Base-by-base conservation (phyloP, 495 filamentous ascomycete species). In the Lepraria neglecta region DNA sequence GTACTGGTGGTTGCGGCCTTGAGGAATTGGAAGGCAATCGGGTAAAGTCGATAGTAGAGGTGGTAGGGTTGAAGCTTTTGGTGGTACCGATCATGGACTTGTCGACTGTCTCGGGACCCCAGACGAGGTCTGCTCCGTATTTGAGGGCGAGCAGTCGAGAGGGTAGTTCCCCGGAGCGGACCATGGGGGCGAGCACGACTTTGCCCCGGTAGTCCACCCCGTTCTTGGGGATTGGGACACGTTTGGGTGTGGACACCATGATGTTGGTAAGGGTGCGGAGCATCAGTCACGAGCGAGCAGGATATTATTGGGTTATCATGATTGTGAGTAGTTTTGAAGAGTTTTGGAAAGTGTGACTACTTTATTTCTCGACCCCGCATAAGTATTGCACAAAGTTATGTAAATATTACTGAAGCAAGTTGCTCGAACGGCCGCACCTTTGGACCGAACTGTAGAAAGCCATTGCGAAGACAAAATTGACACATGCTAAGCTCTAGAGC, bases 51-150 rank as follows among this genome's bases (percentile, higher is more conserved):
- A 97, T 82, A 40, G 84, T 90, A 46, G 76, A 77, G 15, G 87
- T 89, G 40, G 79, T 78, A 12, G 85, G 77, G 73, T 97, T 96
- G 62, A 86, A 72, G 59, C 83, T 85, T 51, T 91, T 82, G 2
- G 76, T 83, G 19, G 90, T 87, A 60, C 94, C 95, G 68, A 97
- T 95, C 65, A 98, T 82, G 47, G 92, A 82, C 68, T 82, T 83
- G 71, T 97, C 94, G 62, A 98, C 86, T 2, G 90, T 97, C 74
- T 98, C 94, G 7, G 94, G 94, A 11, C 92, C 92, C 94, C 92
- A 98, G 61, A 97, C 94, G 15, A 97, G 81, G 70, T 97, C 94
- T 47, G 95, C 95, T 51, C 94, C 94, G 70, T 98, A 97, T 67
- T 95, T 86, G 21, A 98, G 82, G 7, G 94, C 88, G 4, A 92